Conservation (phyloP, 2,329 filamentous ascomycete species). For the Stagonosporopsis vannaccii region DNA sequence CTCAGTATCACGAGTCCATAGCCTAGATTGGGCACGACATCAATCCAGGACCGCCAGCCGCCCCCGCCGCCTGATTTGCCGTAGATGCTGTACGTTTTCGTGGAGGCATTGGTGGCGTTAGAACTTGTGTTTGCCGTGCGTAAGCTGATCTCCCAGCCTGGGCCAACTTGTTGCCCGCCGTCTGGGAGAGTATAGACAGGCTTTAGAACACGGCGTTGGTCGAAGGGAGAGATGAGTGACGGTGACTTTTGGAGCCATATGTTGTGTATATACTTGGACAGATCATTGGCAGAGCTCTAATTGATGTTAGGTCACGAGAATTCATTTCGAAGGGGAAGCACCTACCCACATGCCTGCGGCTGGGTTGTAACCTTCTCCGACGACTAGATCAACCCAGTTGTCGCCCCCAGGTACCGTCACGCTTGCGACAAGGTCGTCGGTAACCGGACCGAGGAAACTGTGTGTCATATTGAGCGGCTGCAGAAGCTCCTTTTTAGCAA, state of each 20-base stretch:
- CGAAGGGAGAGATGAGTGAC: conserved; percentile 32
- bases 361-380: conserved; percentile 42
- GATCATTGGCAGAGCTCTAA: conserved; percentile 40
- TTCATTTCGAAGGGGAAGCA: background rate
- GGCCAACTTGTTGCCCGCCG: conserved; percentile 37
- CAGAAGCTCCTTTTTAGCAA: conserved; percentile 30
- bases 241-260: conserved; percentile 37
- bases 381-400: conserved; percentile 37
- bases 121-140: conserved; percentile 20
- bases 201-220: conserved; percentile 35
- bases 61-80: conserved; percentile 45
- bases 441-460: conserved; percentile 12
- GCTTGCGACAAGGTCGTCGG: conserved; percentile 19
- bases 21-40: conserved; percentile 39
- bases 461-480: conserved; percentile 26
- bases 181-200: conserved; percentile 34
- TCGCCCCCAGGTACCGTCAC: conserved; percentile 36
- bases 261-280: conserved; percentile 32
- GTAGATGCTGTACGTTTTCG: conserved; percentile 37
- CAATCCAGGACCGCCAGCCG: conserved; percentile 43
- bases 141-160: conserved; percentile 42
- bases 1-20: conserved; percentile 39
- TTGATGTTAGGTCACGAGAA: background rate
- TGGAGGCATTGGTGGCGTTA: conserved; percentile 7
- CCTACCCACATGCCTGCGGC: conserved; percentile 41